Conservation (phyloP, 2,329 filamentous ascomycete genomes). For the Pseudogymnoascus verrucosus region DNA sequence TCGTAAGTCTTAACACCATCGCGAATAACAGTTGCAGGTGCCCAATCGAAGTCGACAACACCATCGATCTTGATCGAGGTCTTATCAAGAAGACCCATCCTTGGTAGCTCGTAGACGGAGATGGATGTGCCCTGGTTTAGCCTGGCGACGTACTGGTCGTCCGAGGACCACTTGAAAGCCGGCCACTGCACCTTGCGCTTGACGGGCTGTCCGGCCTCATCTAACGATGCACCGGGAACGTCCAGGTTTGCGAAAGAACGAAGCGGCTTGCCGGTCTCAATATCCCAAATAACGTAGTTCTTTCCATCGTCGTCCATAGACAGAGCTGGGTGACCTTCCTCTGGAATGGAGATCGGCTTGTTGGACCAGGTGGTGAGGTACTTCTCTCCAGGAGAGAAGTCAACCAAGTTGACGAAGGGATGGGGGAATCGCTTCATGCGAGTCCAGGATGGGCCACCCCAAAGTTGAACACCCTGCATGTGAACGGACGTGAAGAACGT, state of each 20-base stretch:
- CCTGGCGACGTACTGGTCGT: constrained; percentile 93
- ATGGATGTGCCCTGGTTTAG: constrained; percentile 84
- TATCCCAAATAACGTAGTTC: constrained; percentile 98
- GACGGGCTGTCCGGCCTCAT: constrained; percentile 53
- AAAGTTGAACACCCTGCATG: constrained; percentile 91
- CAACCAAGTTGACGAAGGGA: constrained; percentile 89
- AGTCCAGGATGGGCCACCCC: constrained; percentile 85
- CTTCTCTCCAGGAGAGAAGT: constrained; percentile 88
- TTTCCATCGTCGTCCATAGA: constrained; percentile 93
- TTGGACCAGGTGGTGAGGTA: constrained; percentile 97
- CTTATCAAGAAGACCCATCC: constrained; percentile 87
- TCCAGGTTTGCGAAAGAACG: constrained; percentile 92
- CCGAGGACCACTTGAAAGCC: constrained; percentile 97
- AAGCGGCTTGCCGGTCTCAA: constrained; percentile 79
- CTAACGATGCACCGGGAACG: constrained; percentile 52
- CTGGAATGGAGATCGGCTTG: constrained; percentile 83
- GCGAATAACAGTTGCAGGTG: constrained; percentile 70
- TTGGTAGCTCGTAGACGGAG: constrained; percentile 80
- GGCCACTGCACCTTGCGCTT: constrained; percentile 98
- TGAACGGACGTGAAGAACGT: constrained; percentile 94
- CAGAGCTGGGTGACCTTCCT: constrained; percentile 74
- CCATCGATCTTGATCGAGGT: constrained; percentile 93
- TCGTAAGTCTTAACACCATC: constrained; percentile 87
- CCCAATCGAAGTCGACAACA: constrained; percentile 97
- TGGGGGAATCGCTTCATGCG: constrained; percentile 90